Conservation (phyloP, 495 filamentous ascomycete species). For the Aspergillus saccharolyticus region DNA sequence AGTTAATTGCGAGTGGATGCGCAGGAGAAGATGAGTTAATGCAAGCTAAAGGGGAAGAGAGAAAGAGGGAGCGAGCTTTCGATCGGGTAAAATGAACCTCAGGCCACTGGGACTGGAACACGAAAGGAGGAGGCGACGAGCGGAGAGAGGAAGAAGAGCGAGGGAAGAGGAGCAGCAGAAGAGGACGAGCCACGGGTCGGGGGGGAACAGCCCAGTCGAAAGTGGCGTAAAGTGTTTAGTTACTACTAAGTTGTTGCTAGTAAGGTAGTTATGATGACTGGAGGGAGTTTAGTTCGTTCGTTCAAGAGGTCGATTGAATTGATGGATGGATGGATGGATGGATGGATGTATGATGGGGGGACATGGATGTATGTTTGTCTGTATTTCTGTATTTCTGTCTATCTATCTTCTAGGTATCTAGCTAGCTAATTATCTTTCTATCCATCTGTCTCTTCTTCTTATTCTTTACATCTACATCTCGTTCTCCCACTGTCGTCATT, state of each 20-base stretch:
- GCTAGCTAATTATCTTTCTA: too few relatives aligned
- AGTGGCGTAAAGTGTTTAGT: constrained; percentile 18
- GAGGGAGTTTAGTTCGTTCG: constrained; percentile 9
- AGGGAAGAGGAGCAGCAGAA: constrained; percentile 11
- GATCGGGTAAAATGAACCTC: constrained; percentile 14
- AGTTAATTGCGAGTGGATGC: not conserved
- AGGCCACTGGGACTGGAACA: constrained; percentile 18
- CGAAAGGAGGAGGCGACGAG: constrained; percentile 13
- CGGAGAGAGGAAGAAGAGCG: too few relatives aligned
- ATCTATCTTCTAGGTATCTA: too few relatives aligned
- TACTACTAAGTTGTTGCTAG: not conserved
- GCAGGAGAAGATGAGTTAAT: constrained; percentile 9
- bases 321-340: too few relatives aligned
- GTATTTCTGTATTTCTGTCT: too few relatives aligned
- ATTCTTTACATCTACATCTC: too few relatives aligned
- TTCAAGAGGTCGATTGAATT: too few relatives aligned
- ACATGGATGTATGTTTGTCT: not conserved
- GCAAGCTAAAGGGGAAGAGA: constrained; percentile 15
- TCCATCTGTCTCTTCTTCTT: too few relatives aligned
- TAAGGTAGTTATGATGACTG: not conserved
- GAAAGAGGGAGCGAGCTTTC: not conserved
- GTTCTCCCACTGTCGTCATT: not conserved
- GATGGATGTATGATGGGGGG: too few relatives aligned
- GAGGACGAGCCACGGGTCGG: constrained; percentile 26
- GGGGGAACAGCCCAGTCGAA: constrained; percentile 12